These are phyloP conservation scores for Aspergillus tamarii DNA, from an alignment of 2,329 filamentous ascomycete species.

Conservation along the genomic window DNA sequence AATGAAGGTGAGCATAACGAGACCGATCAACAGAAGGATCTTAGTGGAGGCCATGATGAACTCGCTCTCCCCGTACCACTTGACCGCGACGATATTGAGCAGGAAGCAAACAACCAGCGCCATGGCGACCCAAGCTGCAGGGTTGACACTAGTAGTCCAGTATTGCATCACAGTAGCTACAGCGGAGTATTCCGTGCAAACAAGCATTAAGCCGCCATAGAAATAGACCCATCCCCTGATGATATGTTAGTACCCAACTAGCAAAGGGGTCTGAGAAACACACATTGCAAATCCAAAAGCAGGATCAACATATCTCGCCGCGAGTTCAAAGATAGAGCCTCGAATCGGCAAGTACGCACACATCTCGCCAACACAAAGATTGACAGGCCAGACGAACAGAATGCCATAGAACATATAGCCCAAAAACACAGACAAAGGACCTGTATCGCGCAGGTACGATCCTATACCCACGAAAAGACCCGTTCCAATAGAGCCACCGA, in stretches of 20 bases:
- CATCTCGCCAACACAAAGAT: constrained; percentile 36
- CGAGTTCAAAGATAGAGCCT: constrained; percentile 52
- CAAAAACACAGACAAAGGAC: constrained; percentile 39
- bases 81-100: constrained; percentile 71
- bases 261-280: neutral
- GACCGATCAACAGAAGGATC: constrained; percentile 67
- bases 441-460: constrained; percentile 34
- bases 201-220: constrained; percentile 48
- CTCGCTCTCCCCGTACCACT: constrained; percentile 73
- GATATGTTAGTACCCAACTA: neutral
- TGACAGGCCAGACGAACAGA: constrained; percentile 37
- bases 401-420: constrained; percentile 40
- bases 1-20: constrained; percentile 75
- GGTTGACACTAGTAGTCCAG: constrained; percentile 48
- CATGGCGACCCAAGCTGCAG: constrained; percentile 47
- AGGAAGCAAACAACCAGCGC: constrained; percentile 47
- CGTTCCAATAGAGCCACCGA: constrained; percentile 43
- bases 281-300: constrained; percentile 47
- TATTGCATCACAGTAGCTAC: constrained; percentile 50
- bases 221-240: constrained; percentile 50
- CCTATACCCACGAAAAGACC: constrained; percentile 43
- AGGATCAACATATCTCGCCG: constrained; percentile 53
- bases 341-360: constrained; percentile 43
- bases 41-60: constrained; percentile 73
- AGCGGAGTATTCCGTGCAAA: constrained; percentile 53